Conservation (phyloP, 176 grass and related monocot genomes). For the Tillandsia fasciculata region DNA sequence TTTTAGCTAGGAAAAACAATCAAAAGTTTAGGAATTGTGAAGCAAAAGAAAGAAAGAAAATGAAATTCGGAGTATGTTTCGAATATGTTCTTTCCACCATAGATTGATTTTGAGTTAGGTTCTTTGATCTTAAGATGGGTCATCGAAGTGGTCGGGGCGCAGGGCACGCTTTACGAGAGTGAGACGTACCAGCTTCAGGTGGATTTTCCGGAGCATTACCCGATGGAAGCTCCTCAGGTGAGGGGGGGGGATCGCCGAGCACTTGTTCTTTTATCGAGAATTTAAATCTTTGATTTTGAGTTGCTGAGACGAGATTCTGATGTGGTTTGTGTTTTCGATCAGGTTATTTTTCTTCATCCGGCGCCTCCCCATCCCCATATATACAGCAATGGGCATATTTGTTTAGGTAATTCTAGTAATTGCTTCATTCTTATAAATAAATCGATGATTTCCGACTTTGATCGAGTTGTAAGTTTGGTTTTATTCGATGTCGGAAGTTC, state of each 20-base stretch:
- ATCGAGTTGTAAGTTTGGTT: too few species aligned
- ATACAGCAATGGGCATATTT: slow-evolving; percentile 94
- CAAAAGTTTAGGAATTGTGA: too few species aligned
- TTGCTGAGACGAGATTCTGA: slow-evolving; percentile 3
- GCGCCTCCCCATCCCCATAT: slow-evolving; percentile 82
- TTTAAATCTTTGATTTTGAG: neutral
- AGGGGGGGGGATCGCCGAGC: neutral
- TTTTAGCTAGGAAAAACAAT: too few species aligned
- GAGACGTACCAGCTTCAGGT: slow-evolving; percentile 86
- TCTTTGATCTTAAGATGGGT: slow-evolving; percentile 45
- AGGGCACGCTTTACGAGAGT: slow-evolving; percentile 52
- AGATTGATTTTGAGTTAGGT: neutral
- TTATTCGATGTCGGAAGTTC: too few species aligned
- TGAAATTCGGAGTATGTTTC: too few species aligned
- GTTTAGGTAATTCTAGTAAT: slow-evolving; percentile 51
- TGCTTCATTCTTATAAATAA: too few species aligned
- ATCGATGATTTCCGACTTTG: too few species aligned
- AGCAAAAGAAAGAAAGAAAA: too few species aligned
- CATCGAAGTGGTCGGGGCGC: slow-evolving; percentile 64
- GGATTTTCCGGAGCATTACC: slow-evolving; percentile 96
- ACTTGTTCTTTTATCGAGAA: neutral
- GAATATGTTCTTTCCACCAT: neutral
- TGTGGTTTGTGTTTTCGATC: neutral
- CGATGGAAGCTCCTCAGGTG: slow-evolving; percentile 88
- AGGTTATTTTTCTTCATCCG: slow-evolving; percentile 93